Base-by-base conservation (phyloP, 768 basidiomycete species). In the Suillus clintonianus region DNA sequence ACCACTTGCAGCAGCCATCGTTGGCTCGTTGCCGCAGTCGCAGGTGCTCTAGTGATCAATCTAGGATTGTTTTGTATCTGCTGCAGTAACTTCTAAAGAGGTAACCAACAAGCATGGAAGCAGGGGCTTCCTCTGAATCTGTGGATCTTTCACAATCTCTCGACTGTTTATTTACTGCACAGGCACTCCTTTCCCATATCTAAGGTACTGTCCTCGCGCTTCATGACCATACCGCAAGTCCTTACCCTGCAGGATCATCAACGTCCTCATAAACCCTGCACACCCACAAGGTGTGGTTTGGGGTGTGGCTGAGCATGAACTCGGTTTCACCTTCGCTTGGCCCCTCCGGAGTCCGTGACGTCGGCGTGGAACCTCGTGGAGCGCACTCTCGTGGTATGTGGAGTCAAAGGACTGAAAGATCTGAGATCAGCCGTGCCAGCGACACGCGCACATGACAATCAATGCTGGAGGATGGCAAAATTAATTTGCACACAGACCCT, bases 171-270 rank as follows among this genome's bases (percentile, higher is more conserved):
- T 94, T 97, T 72, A 80, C 82, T 10, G 79, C 86, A 76, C 84
- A 0, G 70, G 70, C 17, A 71, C 79, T 0, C 75, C 0, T 64
- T 72, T 14, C 78, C 81, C 64, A 85, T 97, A 67, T 75, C 88
- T 3, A 81, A 82, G 10, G 76, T 88, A 11, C 94, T 94, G 0
- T 99, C 72, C 88, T 97, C 65, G 97, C 94, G 0, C 90, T 94
- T 0, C 90, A 95, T 72, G 97, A 95, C 76, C 97, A 0, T 86
- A 90, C 72, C 90, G 96, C 61, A 91, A 90, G 70, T 79, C 87
- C 0, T 85, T 99, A 60, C 94, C 95, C 53, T 98, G 96, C 81
- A 90, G 95, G 51, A 97, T 99, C 81, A 98, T 97, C 86, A 98
- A 99, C 77, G 80, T 95, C 64, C 82, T 98, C 48, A 90, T 97